Percentiles rank a stretch among this genome's conserved stretches.
Conservation (phyloP, 352 stramenopile genomes). For the Phytophthora quininea region DNA sequence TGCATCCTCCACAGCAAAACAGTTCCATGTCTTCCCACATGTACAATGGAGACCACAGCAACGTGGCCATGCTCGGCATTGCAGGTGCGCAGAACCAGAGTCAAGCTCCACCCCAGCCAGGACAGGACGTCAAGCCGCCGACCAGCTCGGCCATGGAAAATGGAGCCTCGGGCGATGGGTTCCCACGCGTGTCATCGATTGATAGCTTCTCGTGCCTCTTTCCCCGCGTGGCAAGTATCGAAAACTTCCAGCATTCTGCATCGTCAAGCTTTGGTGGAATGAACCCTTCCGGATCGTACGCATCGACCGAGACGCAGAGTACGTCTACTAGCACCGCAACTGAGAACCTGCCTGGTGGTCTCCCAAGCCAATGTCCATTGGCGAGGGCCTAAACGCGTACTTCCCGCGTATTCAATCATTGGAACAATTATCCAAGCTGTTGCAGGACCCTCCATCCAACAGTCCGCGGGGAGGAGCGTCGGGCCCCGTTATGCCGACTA, state of each 20-base stretch:
- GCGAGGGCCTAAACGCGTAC: slow-evolving; percentile 69
- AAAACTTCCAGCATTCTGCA: slow-evolving; percentile 67
- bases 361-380: slow-evolving; percentile 71
- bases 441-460: slow-evolving; percentile 66
- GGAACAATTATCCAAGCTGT: slow-evolving; percentile 72
- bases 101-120: slow-evolving; percentile 11
- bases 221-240: slow-evolving; percentile 80
- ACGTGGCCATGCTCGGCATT: slow-evolving; percentile 45
- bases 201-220: slow-evolving; percentile 88
- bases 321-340: slow-evolving; percentile 36
- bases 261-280: slow-evolving; percentile 38
- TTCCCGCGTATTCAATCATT: slow-evolving; percentile 82
- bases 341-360: slow-evolving; percentile 23
- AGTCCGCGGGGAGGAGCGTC: slow-evolving; percentile 41
- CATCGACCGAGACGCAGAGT: slow-evolving; percentile 24
- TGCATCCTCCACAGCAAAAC: slow-evolving; percentile 37
- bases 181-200: slow-evolving; percentile 82
- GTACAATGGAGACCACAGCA: slow-evolving; percentile 47
- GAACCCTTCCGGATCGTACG: slow-evolving; percentile 31
- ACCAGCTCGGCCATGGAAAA: slow-evolving; percentile 25
- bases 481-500: not conserved
- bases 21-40: slow-evolving; percentile 35
- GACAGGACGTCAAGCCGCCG: slow-evolving; percentile 28
- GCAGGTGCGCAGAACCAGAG: slow-evolving; percentile 36
- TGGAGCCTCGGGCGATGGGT: slow-evolving; percentile 34